phyloP scores from a whole-genome alignment of 306 rosid genomes.

The Malus asiatica region DNA sequence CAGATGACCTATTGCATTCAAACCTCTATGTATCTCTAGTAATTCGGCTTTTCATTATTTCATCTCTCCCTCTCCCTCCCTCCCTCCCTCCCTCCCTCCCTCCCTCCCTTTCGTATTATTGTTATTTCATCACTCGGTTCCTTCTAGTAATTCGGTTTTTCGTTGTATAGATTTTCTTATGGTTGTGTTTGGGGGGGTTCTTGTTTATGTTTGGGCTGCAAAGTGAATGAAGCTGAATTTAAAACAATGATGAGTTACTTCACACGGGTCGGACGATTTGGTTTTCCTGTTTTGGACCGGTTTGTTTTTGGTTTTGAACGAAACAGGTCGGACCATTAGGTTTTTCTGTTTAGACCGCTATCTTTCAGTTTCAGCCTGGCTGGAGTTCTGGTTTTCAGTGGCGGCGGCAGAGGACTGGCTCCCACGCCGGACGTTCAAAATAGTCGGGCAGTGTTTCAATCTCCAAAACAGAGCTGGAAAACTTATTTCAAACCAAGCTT shows the following conservation, averaged over 20 bases:
- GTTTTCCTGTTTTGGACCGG: background rate
- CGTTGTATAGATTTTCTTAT: too few relatives aligned
- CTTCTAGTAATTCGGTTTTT: too few relatives aligned
- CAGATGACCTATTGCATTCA: background rate
- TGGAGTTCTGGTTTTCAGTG: background rate
- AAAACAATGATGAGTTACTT: background rate
- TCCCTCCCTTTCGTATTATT: background rate
- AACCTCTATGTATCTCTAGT: background rate
- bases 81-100: background rate
- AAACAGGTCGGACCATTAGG: too few relatives aligned
- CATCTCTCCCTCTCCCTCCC: background rate
- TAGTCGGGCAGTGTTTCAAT: background rate
- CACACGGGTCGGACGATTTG: too few relatives aligned
- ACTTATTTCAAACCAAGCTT: background rate
- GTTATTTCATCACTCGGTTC: too few relatives aligned
- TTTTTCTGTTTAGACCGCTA: too few relatives aligned
- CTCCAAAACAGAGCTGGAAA: background rate
- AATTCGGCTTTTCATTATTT: background rate
- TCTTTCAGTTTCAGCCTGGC: background rate
- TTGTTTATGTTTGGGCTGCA: background rate
- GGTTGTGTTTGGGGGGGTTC: background rate
- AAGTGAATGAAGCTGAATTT: background rate
- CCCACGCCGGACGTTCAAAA: background rate
- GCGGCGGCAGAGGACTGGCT: background rate
- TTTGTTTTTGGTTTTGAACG: too few relatives aligned